A percentile compares a stretch with the other conserved stretches of the same genome.
phyloP scores from a whole-genome alignment of 108 stramenopile species.

The Cyclostephanos tholiformis region DNA sequence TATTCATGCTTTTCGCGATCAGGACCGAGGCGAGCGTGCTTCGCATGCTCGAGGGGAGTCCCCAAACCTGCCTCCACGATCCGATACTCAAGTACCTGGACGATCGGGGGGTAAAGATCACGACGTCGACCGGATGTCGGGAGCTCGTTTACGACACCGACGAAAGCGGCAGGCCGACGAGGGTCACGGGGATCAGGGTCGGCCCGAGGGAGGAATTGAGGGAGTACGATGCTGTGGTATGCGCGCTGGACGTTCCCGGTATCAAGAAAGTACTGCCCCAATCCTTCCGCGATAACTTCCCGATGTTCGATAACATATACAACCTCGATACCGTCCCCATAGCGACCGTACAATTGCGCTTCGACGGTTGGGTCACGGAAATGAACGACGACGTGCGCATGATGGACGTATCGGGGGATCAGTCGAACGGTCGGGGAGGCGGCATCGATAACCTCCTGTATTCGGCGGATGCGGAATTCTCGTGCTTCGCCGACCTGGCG shows the following conservation, averaged over 20 bases:
- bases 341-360: conserved; percentile 96
- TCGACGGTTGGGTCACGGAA: conserved; percentile 98
- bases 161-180: conserved; percentile 73
- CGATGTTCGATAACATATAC: conserved; percentile 96
- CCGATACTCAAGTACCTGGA: conserved; percentile 94
- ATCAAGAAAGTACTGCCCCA: conserved; percentile 94
- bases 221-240: conserved; percentile 89
- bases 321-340: conserved; percentile 95
- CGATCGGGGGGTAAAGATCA: conserved; percentile 88
- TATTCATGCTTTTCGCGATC: conserved; percentile 96
- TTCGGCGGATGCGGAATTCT: conserved; percentile 95
- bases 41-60: conserved; percentile 94
- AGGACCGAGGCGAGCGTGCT: conserved; percentile 95
- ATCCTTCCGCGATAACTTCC: conserved; percentile 81
- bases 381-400: conserved; percentile 84
- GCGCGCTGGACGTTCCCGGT: conserved; percentile 93
- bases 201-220: conserved; percentile 67
- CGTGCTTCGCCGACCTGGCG: conserved; percentile 96
- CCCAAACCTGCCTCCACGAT: conserved; percentile 93
- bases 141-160: conserved; percentile 88
- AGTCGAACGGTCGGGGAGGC: conserved; percentile 82
- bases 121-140: conserved; percentile 61
- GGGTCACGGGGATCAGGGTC: conserved; percentile 84
- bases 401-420: conserved; percentile 89
- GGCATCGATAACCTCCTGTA: conserved; percentile 96